Base-by-base conservation (phyloP, 2,329 filamentous ascomycete species). In the Arachnomyces sp. region DNA sequence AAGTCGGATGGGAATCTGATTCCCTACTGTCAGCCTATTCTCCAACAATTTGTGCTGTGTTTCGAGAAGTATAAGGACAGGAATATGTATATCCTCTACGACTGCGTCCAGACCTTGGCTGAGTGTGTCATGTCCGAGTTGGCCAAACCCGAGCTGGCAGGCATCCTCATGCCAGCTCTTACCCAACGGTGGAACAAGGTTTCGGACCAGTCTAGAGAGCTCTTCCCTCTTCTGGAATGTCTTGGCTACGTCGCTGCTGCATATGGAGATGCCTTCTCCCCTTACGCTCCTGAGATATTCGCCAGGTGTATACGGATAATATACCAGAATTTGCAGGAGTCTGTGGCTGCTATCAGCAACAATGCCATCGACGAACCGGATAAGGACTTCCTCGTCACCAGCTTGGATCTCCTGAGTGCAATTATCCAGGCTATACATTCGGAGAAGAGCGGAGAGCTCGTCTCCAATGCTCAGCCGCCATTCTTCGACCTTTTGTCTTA, bases 1-100 rank as follows among this genome's bases (percentile, higher is more conserved):
- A 93, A 93, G 61, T 85, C 92, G 0, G 86, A 86, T 43, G 79
- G 79, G 47, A 75, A 81, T 45, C 68, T 98, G 31, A 79, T 82
- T 48, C 86, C 86, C 0, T 98, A 95, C 65, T 89, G 86, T 54
- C 76, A 82, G 18, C 85, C 89, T 17, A 96, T 98, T 53, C 78
- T 96, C 39, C 82, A 81, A 46, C 92, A 96, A 59, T 96, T 90
- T 56, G 88, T 95, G 38, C 73, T 76, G 45, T 98, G 92, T 63
- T 98, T 98, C 64, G 76, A 73, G 39, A 88, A 84, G 64, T 98
- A 96, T 77, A 96, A 98, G 73, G 90, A 96, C 64, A 82, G 87
- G 55, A 98, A 98, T 68, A 95, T 96, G 79, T 95, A 93, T 68
- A 93, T 96, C 40, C 77, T 98, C 28, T 98, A 98, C 67, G 92